Evolutionary conservation across 805 yeast genomes (phyloP).

Genomic region (Pichia pseudocactophila): DNA sequence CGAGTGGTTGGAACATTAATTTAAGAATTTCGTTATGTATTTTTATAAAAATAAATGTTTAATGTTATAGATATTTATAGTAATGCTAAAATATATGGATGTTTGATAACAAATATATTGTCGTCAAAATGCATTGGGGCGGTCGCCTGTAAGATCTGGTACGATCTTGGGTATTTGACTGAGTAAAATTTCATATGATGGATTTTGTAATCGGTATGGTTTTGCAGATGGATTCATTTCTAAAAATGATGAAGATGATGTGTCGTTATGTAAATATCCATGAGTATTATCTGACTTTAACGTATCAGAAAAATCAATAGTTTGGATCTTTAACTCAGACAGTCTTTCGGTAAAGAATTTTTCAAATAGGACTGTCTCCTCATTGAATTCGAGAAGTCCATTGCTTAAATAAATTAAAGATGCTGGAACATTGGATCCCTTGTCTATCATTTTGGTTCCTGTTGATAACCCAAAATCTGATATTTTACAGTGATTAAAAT

Average conservation of each 20-base stretch:
- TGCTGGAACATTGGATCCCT: background rate
- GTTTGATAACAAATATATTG: background rate
- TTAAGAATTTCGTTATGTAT: too few relatives aligned
- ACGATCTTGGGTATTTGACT: slow-evolving; percentile 7
- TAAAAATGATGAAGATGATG: slow-evolving; percentile 6
- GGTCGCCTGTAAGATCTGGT: slow-evolving; percentile 7
- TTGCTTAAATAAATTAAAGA: slow-evolving; percentile 7
- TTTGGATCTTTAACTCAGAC: background rate
- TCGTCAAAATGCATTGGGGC: slow-evolving; percentile 5
- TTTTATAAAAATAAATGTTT: too few relatives aligned
- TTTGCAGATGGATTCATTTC: slow-evolving; percentile 1
- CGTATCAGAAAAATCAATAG: too few relatives aligned
- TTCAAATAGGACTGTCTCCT: slow-evolving; percentile 4
- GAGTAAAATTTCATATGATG: background rate
- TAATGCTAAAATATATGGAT: background rate
- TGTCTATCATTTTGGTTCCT: background rate
- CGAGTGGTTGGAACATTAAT: too few relatives aligned
- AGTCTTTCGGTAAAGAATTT: slow-evolving; percentile 3
- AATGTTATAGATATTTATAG: too few relatives aligned
- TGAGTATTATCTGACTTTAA: too few relatives aligned
- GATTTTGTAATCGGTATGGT: background rate
- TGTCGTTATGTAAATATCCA: background rate
- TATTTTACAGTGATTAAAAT: slow-evolving; percentile 4
- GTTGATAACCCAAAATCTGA: slow-evolving; percentile 2
- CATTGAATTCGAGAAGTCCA: slow-evolving; percentile 10